Base-by-base conservation (phyloP, 2,329 filamentous ascomycete genomes). In the Pseudogymnoascus sp. region DNA sequence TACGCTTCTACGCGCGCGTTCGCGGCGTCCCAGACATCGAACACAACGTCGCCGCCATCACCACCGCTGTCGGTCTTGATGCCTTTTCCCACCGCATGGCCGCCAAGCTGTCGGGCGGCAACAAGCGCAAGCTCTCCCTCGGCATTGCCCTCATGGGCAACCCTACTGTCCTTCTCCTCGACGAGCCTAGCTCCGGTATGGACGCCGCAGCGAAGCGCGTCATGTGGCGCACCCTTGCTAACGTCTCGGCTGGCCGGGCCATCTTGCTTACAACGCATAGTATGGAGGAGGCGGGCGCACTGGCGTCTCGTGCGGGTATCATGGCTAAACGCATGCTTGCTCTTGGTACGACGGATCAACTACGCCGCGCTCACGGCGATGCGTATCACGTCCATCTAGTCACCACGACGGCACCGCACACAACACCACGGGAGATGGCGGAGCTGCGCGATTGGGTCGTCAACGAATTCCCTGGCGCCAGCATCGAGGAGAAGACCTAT, bases 71-170 rank as follows among this genome's bases (percentile, higher is more conserved):
- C 1, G 91, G 92, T 0, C 80, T 97, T 0, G 76, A 81, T 6
- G 80, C 83, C 0, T 96, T 92, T 76, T 79, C 83, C 2, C 80
- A 84, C 7, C 84, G 91, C 26, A 91, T 93, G 82, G 93, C 90
- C 0, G 82, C 83, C 62, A 88, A 89, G 53, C 82, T 97, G 0
- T 93, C 89, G 0, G 93, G 93, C 7, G 93, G 93, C 31, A 97
- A 96, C 77, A 96, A 96, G 78, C 83, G 93, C n/a, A 97, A 97
- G 75, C 79, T 97, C 1, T 91, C 86, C 17, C 82, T 97, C 0
- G 93, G 89, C 2, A 96, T 97, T 63, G 93, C 93, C 0, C 78
- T 97, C 1, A 96, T 96, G 83, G 93, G 93, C 3, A 96, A 97
- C 69, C 93, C 93, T 0, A 85, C 87, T 0, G 92, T 96, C 0